Base-by-base conservation (phyloP, 371 early-diverging fungal species). In the Syncephalastrum racemosum region DNA sequence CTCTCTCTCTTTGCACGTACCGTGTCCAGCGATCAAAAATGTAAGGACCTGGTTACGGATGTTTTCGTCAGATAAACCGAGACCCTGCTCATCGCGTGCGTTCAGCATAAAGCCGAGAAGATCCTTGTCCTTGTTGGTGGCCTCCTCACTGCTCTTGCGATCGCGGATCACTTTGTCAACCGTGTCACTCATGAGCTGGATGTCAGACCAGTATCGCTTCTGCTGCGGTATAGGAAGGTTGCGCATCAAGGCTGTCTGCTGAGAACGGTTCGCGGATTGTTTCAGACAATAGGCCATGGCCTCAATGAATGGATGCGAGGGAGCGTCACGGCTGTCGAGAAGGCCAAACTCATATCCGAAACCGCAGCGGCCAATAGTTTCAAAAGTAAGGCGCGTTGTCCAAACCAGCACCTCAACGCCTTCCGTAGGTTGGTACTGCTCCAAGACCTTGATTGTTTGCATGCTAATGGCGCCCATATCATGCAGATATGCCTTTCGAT, bases 31-130 rank as follows among this genome's bases (percentile, higher is more conserved):
- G 53, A 82, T 79, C 48, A 79, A 52, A 43, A 81, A 81, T 13
- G 83, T 80, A 39, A 81, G 75, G 19, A 84, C 82, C 61, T 84
- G 80, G 59, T 83, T 81, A 47, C 83, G 76, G 51, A 83, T 83
- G 18, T 81, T 67, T 45, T 69, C 70, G 52, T 84, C 80, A 1
- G 69, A 55, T 22, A 84, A 54, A 44, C 70, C 67, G 22, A 69
- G 62, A 13, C 67, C 55, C 15, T 76, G 65, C 45, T 70, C 70
- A 31, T 71, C 80, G 7, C 68, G 62, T 3, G 78, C 82, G 27
- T 71, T 81, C 58, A 85, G 54, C 86, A 85, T 85, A 52, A 67
- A 83, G 36, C 76, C 83, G 41, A 83, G 59, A 20, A 85, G 59
- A 57, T 85, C 83, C 49, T 70, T 73, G n/a, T 69, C 61, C 39